Evolutionary conservation across 192 early-diverging fungal genomes (phyloP).

Genomic region (Chytriomyces sp.): DNA sequence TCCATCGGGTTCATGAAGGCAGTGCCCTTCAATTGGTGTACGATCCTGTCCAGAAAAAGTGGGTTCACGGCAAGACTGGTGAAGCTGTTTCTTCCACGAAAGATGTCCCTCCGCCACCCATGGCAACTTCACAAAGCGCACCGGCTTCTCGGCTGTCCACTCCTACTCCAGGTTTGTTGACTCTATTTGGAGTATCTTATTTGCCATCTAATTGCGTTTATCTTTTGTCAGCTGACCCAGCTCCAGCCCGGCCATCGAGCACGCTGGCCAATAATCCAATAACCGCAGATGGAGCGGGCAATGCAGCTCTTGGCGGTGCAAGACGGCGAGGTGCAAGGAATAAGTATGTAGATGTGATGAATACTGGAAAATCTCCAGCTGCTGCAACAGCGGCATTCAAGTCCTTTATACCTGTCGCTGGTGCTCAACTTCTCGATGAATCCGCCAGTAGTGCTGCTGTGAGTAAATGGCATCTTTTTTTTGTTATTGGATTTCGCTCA

Average conservation of each 20-base stretch:
- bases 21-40: slow-evolving; percentile 80
- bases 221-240: slow-evolving; percentile 11
- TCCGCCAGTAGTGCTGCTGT: slow-evolving; percentile 3
- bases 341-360: slow-evolving; percentile 61
- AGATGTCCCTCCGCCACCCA: slow-evolving; percentile 50
- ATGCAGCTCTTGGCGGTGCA: slow-evolving; percentile 29
- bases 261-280: neutral
- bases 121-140: slow-evolving; percentile 34
- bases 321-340: slow-evolving; percentile 46
- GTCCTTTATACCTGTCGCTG: slow-evolving; percentile 23
- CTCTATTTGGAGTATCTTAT: neutral
- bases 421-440: slow-evolving; percentile 29
- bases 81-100: slow-evolving; percentile 29
- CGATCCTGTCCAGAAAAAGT: slow-evolving; percentile 83
- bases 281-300: neutral
- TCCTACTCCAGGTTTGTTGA: slow-evolving; percentile 27
- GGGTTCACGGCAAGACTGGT: slow-evolving; percentile 80
- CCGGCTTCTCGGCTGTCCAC: slow-evolving; percentile 28
- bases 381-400: slow-evolving; percentile 19
- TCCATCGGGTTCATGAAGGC: slow-evolving; percentile 84
- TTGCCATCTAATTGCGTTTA: neutral
- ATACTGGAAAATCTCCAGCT: slow-evolving; percentile 31
- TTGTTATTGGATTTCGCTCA: too few relatives aligned
- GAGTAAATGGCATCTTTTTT: neutral
- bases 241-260: slow-evolving; percentile 21